Conservation (phyloP, 148 eudicot genomes). For the Suaeda aralocaspica region DNA sequence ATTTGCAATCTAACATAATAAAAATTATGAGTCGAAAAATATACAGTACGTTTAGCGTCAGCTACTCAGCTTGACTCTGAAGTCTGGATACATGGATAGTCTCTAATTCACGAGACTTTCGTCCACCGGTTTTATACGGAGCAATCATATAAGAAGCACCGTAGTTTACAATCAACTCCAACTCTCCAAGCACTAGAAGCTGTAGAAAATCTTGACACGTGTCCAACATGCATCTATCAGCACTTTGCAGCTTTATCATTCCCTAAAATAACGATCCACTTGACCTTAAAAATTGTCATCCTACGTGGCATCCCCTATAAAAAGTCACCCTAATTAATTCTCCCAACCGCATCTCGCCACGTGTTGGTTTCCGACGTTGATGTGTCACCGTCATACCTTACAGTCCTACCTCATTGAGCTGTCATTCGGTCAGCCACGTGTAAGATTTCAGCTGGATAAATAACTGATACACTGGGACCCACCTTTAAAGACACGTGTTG, state of each 20-base stretch:
- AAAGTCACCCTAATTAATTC: background rate
- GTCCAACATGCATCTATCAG: background rate
- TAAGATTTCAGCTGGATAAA: background rate
- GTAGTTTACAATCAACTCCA: background rate
- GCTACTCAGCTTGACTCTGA: too few relatives aligned
- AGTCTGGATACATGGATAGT: too few relatives aligned
- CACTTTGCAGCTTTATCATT: background rate
- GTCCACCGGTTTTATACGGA: too few relatives aligned
- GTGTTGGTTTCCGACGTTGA: slow-evolving; percentile 11
- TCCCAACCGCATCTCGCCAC: slow-evolving; percentile 19
- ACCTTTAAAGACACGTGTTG: slow-evolving; percentile 7
- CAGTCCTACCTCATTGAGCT: background rate
- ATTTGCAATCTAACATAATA: too few relatives aligned
- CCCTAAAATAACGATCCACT: background rate
- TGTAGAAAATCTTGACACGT: background rate
- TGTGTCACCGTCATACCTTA: slow-evolving; percentile 22
- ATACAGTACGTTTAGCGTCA: too few relatives aligned
- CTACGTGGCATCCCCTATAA: background rate
- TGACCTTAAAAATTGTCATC: background rate
- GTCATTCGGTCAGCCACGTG: slow-evolving; percentile 16
- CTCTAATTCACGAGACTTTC: too few relatives aligned
- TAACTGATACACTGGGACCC: background rate
- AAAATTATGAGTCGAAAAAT: too few relatives aligned
- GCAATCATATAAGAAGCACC: background rate
- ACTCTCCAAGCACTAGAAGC: too few relatives aligned